Percentiles rank a stretch among this genome's conserved stretches.
Conservation (phyloP, 2,329 filamentous ascomycete species). For the Ascochyta pisi region DNA sequence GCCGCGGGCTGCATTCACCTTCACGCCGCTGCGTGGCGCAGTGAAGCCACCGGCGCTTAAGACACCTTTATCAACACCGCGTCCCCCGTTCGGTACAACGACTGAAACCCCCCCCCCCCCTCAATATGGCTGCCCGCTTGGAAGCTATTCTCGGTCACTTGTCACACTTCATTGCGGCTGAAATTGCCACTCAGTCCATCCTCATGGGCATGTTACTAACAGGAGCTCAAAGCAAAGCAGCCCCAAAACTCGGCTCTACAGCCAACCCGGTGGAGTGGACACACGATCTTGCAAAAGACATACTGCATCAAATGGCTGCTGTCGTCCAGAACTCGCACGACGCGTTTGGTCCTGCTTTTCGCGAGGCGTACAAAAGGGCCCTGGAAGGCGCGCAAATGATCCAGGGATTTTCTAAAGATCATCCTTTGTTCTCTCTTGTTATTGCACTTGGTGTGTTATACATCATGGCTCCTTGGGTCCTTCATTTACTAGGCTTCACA, state of each 20-base stretch:
- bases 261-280: background rate
- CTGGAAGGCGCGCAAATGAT: constrained; percentile 24
- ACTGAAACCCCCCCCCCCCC: background rate
- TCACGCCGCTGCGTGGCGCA: background rate
- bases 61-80: background rate
- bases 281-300: background rate
- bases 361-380: constrained; percentile 30
- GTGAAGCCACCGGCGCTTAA: constrained; percentile 5
- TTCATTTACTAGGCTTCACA: constrained; percentile 40
- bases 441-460: constrained; percentile 39
- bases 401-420: constrained; percentile 35
- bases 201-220: background rate
- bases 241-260: background rate
- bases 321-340: constrained; percentile 1
- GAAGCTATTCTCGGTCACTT: background rate
- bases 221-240: background rate
- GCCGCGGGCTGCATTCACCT: background rate
- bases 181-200: background rate
- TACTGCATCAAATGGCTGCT: background rate
- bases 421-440: constrained; percentile 35
- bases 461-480: constrained; percentile 31
- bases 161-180: background rate
- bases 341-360: constrained; percentile 27
- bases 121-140: background rate
- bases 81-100: background rate